A percentile compares a stretch with the other conserved stretches of the same genome.
These are phyloP conservation scores for Cryptococcus sp. DNA, from an alignment of 1,284 basidiomycete genomes.

Conservation along the genomic window DNA sequence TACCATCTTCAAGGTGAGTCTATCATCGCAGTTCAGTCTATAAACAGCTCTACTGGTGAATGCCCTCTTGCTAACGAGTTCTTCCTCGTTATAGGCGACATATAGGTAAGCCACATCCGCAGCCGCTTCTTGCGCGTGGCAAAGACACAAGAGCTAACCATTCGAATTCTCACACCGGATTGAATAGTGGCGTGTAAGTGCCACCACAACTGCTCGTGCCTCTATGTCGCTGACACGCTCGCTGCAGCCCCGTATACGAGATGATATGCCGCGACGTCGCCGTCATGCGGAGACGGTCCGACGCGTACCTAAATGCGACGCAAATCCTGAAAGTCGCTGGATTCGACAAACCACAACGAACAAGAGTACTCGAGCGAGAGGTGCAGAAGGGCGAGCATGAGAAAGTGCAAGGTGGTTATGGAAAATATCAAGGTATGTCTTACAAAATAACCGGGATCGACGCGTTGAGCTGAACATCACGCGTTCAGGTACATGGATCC, in stretches of 20 bases:
- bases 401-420: constrained; percentile 99
- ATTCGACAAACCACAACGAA: constrained; percentile 98
- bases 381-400: constrained; percentile 99
- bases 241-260: constrained; percentile 51
- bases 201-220: constrained; percentile 1
- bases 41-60: neutral
- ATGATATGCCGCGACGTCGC: constrained; percentile 91
- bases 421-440: constrained; percentile 93
- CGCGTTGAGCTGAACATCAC: neutral
- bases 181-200: constrained; percentile 52
- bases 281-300: constrained; percentile 93
- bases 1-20: constrained; percentile 41
- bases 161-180: too few species aligned
- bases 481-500: constrained; percentile 91
- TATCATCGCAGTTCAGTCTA: neutral
- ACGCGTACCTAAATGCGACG: constrained; percentile 98
- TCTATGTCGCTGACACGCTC: neutral
- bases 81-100: constrained; percentile 25
- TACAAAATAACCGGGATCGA: neutral
- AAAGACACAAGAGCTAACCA: too few species aligned
- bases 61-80: neutral
- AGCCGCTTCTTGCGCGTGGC: too few species aligned
- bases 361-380: constrained; percentile 94
- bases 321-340: constrained; percentile 99
- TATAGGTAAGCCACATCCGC: constrained; percentile 30